phyloP scores from a whole-genome alignment of 2,329 filamentous ascomycete species.

The Aspergillus pseudonomiae region DNA sequence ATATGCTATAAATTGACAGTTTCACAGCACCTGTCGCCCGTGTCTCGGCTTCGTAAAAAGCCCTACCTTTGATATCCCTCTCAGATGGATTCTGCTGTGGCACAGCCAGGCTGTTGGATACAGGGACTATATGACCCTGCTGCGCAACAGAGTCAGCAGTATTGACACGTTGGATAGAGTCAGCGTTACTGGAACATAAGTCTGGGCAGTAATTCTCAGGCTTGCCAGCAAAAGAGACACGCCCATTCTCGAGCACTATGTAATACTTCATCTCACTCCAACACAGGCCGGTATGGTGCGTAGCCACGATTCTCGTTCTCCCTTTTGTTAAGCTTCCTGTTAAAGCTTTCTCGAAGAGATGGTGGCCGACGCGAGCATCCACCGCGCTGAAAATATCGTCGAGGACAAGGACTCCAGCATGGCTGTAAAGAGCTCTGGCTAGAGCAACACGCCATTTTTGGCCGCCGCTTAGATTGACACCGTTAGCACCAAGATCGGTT shows the following conservation, averaged over 20 bases:
- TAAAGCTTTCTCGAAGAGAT: slow-evolving; percentile 74
- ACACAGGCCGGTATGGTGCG: slow-evolving; percentile 73
- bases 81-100: slow-evolving; percentile 8
- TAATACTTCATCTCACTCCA: slow-evolving; percentile 7
- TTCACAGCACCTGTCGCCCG: slow-evolving; percentile 71
- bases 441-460: slow-evolving; percentile 80
- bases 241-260: slow-evolving; percentile 12
- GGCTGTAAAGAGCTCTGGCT: slow-evolving; percentile 74
- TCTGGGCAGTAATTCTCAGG: slow-evolving; percentile 3
- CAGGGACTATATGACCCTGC: not conserved
- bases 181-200: slow-evolving; percentile 35
- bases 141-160: not conserved
- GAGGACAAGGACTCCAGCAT: slow-evolving; percentile 71
- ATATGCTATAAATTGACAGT: slow-evolving; percentile 64
- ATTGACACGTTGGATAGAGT: not conserved
- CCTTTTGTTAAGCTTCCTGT: slow-evolving; percentile 70
- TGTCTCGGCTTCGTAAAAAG: slow-evolving; percentile 74
- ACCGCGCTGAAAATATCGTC: slow-evolving; percentile 81
- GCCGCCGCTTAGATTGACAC: slow-evolving; percentile 78
- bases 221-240: slow-evolving; percentile 2
- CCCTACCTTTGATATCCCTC: slow-evolving; percentile 54
- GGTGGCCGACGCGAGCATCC: slow-evolving; percentile 74
- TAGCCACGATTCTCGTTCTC: slow-evolving; percentile 74
- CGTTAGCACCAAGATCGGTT: slow-evolving; percentile 79
- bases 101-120: too few relatives aligned